Evolutionary conservation across 2,329 filamentous ascomycete species (phyloP), one percentile per base, ranked within the genome.

Genomic region (Alternaria brassicae): DNA sequence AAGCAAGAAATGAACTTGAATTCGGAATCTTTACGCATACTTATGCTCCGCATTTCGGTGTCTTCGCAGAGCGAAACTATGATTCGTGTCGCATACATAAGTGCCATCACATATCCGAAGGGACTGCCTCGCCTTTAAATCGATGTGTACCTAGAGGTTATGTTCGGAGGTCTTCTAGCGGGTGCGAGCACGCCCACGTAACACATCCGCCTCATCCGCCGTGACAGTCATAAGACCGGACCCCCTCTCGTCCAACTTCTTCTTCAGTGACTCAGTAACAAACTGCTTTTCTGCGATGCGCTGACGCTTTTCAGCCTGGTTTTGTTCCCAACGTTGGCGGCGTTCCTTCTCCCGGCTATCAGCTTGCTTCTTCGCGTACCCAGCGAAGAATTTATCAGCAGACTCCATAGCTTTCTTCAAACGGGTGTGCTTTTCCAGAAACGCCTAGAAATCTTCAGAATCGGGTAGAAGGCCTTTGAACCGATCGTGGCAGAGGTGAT

Each of bases 401-500:
- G 12, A 10, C 4, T 50, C 32, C 50, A 66, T 63, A 6, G 56
- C 53, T 3, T 39, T 28, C 15, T 41, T 44, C 1, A 66, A 4
- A 19, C 36, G 32, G 6, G 45, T 40, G 27, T 65, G 59, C 21
- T 58, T 25, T 17, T 44, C 49, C 3, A 61, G 23, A 30, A 58
- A 64, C 1, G 15, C 42, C 6, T 19, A 41, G 17, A 67, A 67
- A 5, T 47, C 45, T 25, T 61, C 50, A 7, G 49, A 9, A 34
- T 67, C 58, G 3, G 58, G 60, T 7, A 65, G 51, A 1, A 47
- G 28, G 6, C 36, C 19, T 19, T 51, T 47, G 41, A 52, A 27
- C 17, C 58, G 64, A 3, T 44, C 32, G 27, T 63, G 41, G 17
- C 48, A 47, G 4, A 69, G 58, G 32, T 57, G 51, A 23, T 69